These are phyloP conservation scores for Cephaloascus albidus DNA, from an alignment of 805 yeast species.

Conservation along the genomic window DNA sequence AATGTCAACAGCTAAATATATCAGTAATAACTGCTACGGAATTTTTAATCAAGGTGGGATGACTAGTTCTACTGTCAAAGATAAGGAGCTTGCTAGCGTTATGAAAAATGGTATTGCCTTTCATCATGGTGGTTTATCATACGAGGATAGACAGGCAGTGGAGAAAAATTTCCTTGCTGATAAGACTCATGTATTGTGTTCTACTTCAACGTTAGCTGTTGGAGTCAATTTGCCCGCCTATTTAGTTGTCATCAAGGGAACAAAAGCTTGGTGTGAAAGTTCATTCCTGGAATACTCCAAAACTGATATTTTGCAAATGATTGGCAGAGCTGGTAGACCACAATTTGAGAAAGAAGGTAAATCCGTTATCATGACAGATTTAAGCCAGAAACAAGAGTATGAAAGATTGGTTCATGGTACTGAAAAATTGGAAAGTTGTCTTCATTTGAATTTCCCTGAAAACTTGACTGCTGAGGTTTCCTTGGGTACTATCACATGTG, in stretches of 20 bases:
- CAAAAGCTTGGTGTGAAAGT: slow-evolving; percentile 46
- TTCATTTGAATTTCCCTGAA: slow-evolving; percentile 8
- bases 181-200: slow-evolving; percentile 33
- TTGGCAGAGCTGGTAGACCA: slow-evolving; percentile 60
- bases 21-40: slow-evolving; percentile 12
- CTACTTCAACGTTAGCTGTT: slow-evolving; percentile 52
- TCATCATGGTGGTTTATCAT: slow-evolving; percentile 51
- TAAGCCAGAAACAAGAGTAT: slow-evolving; percentile 21
- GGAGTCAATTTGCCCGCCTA: slow-evolving; percentile 58
- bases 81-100: slow-evolving; percentile 15
- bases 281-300: slow-evolving; percentile 44
- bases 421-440: slow-evolving; percentile 36
- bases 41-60: too few relatives aligned
- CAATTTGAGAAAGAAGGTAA: slow-evolving; percentile 43
- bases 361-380: slow-evolving; percentile 39
- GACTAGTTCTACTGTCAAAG: slow-evolving; percentile 8
- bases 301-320: slow-evolving; percentile 50
- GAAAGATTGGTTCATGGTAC: slow-evolving; percentile 30
- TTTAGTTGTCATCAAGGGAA: slow-evolving; percentile 52
- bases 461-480: slow-evolving; percentile 8
- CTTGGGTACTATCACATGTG: slow-evolving; percentile 25
- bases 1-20: slow-evolving; percentile 32
- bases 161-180: slow-evolving; percentile 37
- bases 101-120: slow-evolving; percentile 32
- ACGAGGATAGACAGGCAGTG: slow-evolving; percentile 33